A percentile compares a stretch with the other conserved stretches of the same genome.
Evolutionary conservation across 768 basidiomycete species (phyloP).

Genomic region (Tephrocybe sp.): DNA sequence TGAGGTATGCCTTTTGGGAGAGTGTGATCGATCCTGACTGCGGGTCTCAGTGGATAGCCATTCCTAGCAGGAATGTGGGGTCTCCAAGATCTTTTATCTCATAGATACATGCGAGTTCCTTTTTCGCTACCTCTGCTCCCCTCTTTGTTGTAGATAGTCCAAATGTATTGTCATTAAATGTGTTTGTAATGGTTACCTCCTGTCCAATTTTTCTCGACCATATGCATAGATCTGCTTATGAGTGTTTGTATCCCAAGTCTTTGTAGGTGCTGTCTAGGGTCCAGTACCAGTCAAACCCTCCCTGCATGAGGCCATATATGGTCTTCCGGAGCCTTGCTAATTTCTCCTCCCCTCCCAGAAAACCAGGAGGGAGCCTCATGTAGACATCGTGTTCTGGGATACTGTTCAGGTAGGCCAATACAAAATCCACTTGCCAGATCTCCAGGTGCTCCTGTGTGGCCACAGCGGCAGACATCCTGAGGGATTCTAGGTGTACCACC

Average conservation of each 20-base stretch:
- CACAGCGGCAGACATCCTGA: slow-evolving; percentile 18
- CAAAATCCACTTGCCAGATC: slow-evolving; percentile 32
- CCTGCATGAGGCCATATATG: not conserved
- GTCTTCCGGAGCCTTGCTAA: too few species aligned
- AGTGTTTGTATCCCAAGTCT: not conserved
- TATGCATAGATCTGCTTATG: not conserved
- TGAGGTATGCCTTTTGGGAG: not conserved
- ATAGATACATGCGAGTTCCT: not conserved
- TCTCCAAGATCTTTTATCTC: not conserved
- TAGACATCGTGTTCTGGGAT: slow-evolving; percentile 28
- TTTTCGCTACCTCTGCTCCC: not conserved
- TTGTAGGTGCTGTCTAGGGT: not conserved
- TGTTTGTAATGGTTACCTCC: not conserved
- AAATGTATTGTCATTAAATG: not conserved
- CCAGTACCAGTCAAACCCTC: not conserved
- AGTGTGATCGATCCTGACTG: not conserved
- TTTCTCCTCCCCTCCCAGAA: too few species aligned
- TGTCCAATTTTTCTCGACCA: not conserved
- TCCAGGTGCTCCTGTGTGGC: slow-evolving; percentile 22
- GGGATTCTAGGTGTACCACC: slow-evolving; percentile 11
- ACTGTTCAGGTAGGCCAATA: not conserved
- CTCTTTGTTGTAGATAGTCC: not conserved
- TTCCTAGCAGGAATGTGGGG: not conserved
- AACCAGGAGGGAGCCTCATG: too few species aligned
- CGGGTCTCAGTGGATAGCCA: not conserved